phyloP scores from a whole-genome alignment of 1,139 yeast species.

The Sugiyamaella sp. region DNA sequence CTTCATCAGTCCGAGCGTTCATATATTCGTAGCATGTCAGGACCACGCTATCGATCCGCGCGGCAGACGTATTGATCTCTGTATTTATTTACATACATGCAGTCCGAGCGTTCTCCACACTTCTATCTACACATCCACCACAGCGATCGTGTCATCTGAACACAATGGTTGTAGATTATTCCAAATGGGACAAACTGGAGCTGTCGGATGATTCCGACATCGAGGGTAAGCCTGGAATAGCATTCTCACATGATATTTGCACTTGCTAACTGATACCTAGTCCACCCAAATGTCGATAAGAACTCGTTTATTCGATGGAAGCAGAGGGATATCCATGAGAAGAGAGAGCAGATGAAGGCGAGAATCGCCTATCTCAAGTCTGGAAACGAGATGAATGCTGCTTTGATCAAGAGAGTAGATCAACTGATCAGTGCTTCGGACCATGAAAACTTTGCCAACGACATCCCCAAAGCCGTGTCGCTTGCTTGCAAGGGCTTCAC shows the following conservation, averaged over 20 bases:
- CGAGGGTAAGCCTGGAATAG: constrained; percentile 48
- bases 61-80: too few species aligned
- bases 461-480: constrained; percentile 42
- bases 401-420: constrained; percentile 73
- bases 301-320: constrained; percentile 92
- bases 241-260: neutral
- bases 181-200: constrained; percentile 97
- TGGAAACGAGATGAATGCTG: constrained; percentile 75
- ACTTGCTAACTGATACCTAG: constrained; percentile 40
- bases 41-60: too few species aligned
- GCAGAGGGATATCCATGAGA: constrained; percentile 95
- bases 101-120: too few species aligned
- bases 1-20: too few species aligned
- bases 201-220: constrained; percentile 94
- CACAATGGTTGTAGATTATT: constrained; percentile 69
- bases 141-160: too few species aligned
- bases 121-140: too few species aligned
- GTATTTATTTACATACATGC: neutral
- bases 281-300: constrained; percentile 97
- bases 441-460: constrained; percentile 38
- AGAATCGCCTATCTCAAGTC: constrained; percentile 76
- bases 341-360: constrained; percentile 75
- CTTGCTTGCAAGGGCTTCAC: constrained; percentile 35
- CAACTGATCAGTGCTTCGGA: constrained; percentile 49
- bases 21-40: too few species aligned